Base-by-base conservation (phyloP, 2,329 filamentous ascomycete genomes). In the Botryosphaeria dothidea region DNA sequence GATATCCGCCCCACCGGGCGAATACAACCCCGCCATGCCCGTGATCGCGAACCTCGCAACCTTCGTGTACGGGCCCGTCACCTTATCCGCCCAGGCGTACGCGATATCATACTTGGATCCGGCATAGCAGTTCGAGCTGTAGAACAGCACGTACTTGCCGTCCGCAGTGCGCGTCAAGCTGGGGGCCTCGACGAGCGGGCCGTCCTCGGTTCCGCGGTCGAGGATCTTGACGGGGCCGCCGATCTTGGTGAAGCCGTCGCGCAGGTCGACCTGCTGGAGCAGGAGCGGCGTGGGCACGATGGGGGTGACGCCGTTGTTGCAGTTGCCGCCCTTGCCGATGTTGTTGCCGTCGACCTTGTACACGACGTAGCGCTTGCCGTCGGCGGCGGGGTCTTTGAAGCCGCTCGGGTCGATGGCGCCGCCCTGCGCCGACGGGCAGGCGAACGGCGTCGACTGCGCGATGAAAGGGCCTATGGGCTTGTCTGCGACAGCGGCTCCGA, bases 311-410 rank as follows among this genome's bases (percentile, higher is more conserved):
- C 72, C 78, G 67, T 83, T 85, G 46, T 76, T 77, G 71, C 82
- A 84, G 64, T 75, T 73, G 3, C 82, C 82, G 36, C 81, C 81
- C 29, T 66, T 2, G n/a, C 80, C 80, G 46, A 84, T 74, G 65
- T 79, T 80, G 74, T 90, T 90, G 38, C 88, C 88, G 73, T 91
- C 88, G 27, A 90, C 79, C 74, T 90, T 91, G 78, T 88, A 91
- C 7, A 85, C 76, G 4, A 90, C 80, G 71, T 88, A 90, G 4
- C 82, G 81, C 31, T 73, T 80, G 27, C 84, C 84, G 43, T 83
- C 81, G 9, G 73, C 81, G 9, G 73, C 87, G 8, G 31, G 31
- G 31, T 34, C 31, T 5, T 76, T 69, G 74, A 88, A 90, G 3
- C 84, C 86, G 0, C 84, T 79, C 0, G 88, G 78, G 70, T 91